Evolutionary conservation across 805 yeast species (phyloP), one percentile per base, ranked within the genome.

Genomic region (Metschnikowia colocasiae): DNA sequence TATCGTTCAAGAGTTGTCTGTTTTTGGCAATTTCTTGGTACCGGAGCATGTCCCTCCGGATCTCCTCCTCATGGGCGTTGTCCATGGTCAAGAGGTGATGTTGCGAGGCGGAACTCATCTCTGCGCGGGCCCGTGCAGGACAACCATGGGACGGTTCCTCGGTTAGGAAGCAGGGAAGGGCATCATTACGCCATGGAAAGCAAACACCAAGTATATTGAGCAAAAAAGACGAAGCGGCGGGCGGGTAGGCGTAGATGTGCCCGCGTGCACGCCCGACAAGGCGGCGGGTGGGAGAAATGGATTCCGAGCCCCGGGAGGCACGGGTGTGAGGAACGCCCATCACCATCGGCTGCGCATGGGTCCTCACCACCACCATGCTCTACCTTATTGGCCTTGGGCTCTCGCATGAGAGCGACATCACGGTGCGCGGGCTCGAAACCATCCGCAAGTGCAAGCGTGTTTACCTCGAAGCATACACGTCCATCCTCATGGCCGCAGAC

Each of bases 391-490:
- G 99, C 12, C 73, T 92, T 46, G 99, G 99, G 3, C 78, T 92
- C 40, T 88, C 97, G 3, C 83, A 90, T 60, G 94, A 82, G 56
- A 73, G 83, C 13, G 99, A 92, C 63, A 90, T 92, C 60, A 91
- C 98, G 0, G 97, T 92, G 13, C 83, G 97, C 58, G 99, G 99
- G 1, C 74, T 94, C 25, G 90, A 92, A 59, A 79, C 84, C 3
- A 90, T 94, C 47, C 84, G 78, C 59, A 79, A 76, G 63, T 90
- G 97, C 69, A 82, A 85, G 59, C 75, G 97, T 35, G 96, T 92
- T n/a, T 92, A 92, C 58, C 73, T 94, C 47, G 99, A 92, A 69
- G 97, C 95, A 2, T 92, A 92, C 67, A 92, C 99, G 3, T 86
- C 96, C 33, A 92, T 92, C 52, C 72, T 94, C 49, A 92, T 94